These are phyloP conservation scores for Phytophthora meadii DNA, from an alignment of 352 stramenopile species.

Conservation along the genomic window DNA sequence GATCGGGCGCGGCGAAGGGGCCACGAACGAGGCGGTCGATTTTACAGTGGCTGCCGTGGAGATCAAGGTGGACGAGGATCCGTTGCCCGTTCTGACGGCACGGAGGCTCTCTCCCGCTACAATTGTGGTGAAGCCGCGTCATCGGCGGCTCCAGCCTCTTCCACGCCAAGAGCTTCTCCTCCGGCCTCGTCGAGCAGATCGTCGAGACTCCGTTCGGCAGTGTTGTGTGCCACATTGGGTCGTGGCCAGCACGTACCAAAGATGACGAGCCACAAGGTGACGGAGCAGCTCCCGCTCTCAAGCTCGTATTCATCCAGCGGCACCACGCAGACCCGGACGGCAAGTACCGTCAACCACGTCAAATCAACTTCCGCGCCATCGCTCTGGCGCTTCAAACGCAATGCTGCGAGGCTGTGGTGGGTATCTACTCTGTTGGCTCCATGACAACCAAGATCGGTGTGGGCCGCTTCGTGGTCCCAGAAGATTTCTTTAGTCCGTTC, in stretches of 20 bases:
- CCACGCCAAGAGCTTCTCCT: conserved; percentile 75
- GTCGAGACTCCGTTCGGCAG: conserved; percentile 71
- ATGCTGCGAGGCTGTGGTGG: conserved; percentile 73
- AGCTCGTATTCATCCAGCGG: conserved; percentile 88
- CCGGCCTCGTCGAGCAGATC: conserved; percentile 55
- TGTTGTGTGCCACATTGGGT: conserved; percentile 68
- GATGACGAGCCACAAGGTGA: neutral
- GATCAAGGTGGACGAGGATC: no score
- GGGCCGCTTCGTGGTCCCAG: conserved; percentile 69
- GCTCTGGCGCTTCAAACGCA: conserved; percentile 65
- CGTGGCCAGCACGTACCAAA: conserved; percentile 41
- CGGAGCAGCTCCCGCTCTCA: conserved; percentile 31
- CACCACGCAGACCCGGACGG: conserved; percentile 78
- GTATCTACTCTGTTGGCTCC: conserved; percentile 90
- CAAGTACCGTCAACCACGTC: conserved; percentile 81
- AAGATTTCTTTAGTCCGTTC: conserved; percentile 92
- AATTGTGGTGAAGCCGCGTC: conserved; percentile 38
- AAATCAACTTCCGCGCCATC: conserved; percentile 90
- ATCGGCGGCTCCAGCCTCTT: conserved; percentile 89
- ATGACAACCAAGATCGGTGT: conserved; percentile 55
- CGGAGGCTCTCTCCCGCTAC: no score
- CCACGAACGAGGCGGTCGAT: no score
- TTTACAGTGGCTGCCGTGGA: no score
- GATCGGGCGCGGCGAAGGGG: no score
- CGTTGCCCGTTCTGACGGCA: no score